Evolutionary conservation across 495 filamentous ascomycete genomes (phyloP).

Genomic region (Hypoxylon subgilvum): DNA sequence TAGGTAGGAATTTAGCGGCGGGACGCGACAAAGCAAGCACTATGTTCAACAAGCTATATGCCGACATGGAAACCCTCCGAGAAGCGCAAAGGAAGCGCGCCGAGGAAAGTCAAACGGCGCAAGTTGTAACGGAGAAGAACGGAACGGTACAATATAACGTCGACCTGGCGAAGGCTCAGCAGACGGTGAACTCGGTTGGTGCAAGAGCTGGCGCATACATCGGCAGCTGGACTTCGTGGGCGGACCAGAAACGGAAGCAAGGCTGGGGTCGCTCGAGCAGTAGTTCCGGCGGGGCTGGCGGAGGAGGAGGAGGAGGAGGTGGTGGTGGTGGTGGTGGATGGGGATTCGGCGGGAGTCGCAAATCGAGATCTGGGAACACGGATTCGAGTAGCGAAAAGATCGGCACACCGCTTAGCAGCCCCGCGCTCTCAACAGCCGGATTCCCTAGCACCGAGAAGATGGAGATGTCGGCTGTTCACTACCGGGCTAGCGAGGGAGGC

Average conservation of each 20-base stretch:
- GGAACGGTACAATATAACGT: slow-evolving; percentile 46
- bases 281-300: slow-evolving; percentile 20
- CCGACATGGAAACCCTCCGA: slow-evolving; percentile 83
- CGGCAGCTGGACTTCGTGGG: slow-evolving; percentile 94
- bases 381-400: slow-evolving; percentile 46
- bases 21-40: slow-evolving; percentile 83
- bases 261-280: slow-evolving; percentile 56
- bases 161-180: slow-evolving; percentile 71
- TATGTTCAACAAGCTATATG: slow-evolving; percentile 84
- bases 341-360: slow-evolving; percentile 44
- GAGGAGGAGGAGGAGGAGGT: slow-evolving; percentile 6
- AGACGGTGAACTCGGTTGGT: slow-evolving; percentile 68
- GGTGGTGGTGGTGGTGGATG: slow-evolving; percentile 38
- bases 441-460: slow-evolving; percentile 37
- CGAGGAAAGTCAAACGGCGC: slow-evolving; percentile 60
- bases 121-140: slow-evolving; percentile 37
- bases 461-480: slow-evolving; percentile 26
- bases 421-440: slow-evolving; percentile 29
- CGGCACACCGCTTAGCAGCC: slow-evolving; percentile 40
- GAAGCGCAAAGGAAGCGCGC: slow-evolving; percentile 77
- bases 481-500: slow-evolving; percentile 31
- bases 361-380: slow-evolving; percentile 24
- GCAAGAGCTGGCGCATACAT: slow-evolving; percentile 85
- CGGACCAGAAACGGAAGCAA: slow-evolving; percentile 80
- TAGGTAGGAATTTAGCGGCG: slow-evolving; percentile 79